Base-by-base conservation (phyloP, 2,329 filamentous ascomycete species). In the Hortaea werneckii region DNA sequence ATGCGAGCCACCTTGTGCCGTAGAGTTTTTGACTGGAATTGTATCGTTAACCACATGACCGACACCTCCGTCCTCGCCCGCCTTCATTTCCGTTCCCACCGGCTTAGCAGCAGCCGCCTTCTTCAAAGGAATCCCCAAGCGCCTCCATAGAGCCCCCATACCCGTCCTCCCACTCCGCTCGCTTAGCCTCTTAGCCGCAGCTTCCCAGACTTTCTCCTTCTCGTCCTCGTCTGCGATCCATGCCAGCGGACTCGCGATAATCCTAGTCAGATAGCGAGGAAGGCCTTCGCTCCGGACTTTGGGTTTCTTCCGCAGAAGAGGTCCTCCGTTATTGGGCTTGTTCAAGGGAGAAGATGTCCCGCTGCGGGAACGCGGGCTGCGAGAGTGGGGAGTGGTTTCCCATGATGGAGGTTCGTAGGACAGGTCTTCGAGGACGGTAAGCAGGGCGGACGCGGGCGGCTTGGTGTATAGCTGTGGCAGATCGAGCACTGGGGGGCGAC, bases 401-500 rank as follows among this genome's bases (percentile, higher is more conserved):
- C 84, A 89, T 44, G 82, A 76, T 3, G 77, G 78, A 20, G 85
- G 85, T 45, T 79, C 74, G 32, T 83, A 68, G 48, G 78, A 75
- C 32, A 95, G 74, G 28, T 78, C 68, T 30, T 77, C 67, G n/a
- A 95, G 77, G 27, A 79, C 78, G 27, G 73, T 67, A 42, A 87
- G 66, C 40, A 95, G 73, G 4, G 75, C 72, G 29, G 71, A 67
- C 48, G 78, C 81, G 13, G 79, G 71, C 5, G 89, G 89, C 58
- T 79, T 83, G 57, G 83, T 78, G 75, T 88, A 87, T 51, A 90
- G 74, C 59, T 88, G 85, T n/a, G 88, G 87, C 27, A 95, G 77
- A 59, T 90, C 85, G 47, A 83, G 70, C 47, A 80, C 80, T 82
- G 58, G n/a, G 29, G 13, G 5, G 9, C 40, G 10, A 46, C 5